Conservation (phyloP, 106 monocot species). For the Acanthochlamys bracteata region DNA sequence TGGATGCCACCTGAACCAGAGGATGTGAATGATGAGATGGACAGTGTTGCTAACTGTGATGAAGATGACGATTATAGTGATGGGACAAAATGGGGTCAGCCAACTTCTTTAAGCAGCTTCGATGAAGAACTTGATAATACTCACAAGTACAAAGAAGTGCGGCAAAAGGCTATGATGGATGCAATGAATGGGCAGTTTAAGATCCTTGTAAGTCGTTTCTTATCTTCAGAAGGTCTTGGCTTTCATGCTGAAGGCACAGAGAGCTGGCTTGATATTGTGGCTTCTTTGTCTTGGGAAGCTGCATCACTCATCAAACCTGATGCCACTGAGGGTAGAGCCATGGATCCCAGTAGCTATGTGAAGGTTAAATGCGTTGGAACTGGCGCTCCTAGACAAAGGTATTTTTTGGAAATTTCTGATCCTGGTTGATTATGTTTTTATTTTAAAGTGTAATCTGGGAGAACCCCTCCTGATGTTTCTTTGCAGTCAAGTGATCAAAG, state of each 20-base stretch:
- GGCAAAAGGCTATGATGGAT: constrained; percentile 65
- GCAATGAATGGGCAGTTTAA: constrained; percentile 79
- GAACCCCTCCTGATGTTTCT: neutral
- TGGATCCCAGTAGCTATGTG: constrained; percentile 90
- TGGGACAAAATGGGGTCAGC: constrained; percentile 48
- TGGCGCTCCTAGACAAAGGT: constrained; percentile 72
- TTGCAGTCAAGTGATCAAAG: constrained; percentile 86
- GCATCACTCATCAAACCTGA: constrained; percentile 77
- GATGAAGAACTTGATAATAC: constrained; percentile 22
- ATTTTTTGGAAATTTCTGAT: neutral
- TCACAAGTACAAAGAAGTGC: constrained; percentile 39
- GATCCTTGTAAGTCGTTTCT: constrained; percentile 48
- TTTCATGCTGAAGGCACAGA: constrained; percentile 20
- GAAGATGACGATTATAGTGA: constrained; percentile 62
- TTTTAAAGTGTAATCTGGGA: too few relatives aligned
- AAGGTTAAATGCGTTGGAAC: constrained; percentile 89
- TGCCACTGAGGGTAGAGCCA: constrained; percentile 73
- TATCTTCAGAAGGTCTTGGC: constrained; percentile 60
- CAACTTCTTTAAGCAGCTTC: constrained; percentile 31
- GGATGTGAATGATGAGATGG: constrained; percentile 34
- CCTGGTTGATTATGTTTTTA: neutral
- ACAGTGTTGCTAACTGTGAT: constrained; percentile 62
- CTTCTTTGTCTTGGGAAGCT: constrained; percentile 85
- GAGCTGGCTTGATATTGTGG: constrained; percentile 73
- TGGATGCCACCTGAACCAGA: constrained; percentile 87